Base-by-base conservation (phyloP, 2,329 filamentous ascomycete species). In the Trichoderma breve region DNA sequence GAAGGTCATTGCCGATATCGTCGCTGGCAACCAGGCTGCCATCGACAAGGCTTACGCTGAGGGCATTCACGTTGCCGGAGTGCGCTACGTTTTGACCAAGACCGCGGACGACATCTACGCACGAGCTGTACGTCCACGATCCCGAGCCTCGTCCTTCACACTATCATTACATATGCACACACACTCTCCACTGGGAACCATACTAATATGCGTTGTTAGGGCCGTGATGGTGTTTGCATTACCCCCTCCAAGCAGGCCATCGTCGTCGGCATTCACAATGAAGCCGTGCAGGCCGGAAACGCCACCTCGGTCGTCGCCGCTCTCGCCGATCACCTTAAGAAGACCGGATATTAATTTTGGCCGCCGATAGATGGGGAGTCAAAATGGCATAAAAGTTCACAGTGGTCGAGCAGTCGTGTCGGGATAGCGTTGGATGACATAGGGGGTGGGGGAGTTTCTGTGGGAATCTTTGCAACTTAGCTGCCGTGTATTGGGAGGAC, bases 201-300 rank as follows among this genome's bases (percentile, higher is more conserved):
- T 60, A 53, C 71, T 69, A 53, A 72, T 61, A 26, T 7, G 12
- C n/a, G 21, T 9, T 11, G 2, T 70, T 26, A 89, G 86, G 94
- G 93, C 77, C 93, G 91, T 81, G 89, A 91, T 80, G 96, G 96
- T 76, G 84, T 97, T 78, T 87, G 92, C 80, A 89, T 96, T 78
- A 91, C 91, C 83, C 97, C 97, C 87, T 97, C 95, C 78, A 91
- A 88, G 79, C 92, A 97, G 84, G 93, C 94, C 77, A 91, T 98
- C 81, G 89, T 99, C 80, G 84, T 99, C 81, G 92, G 90, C 77
- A 94, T 97, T 86, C 94, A 98, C 87, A 87, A 86, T 76, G 93
- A 97, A 24, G 24, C 24, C 24, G 24, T 24, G 76, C 87, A 92
- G 81, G 93, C 92, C 67, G 91, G 93, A 80, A 91, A 92, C 81